Evolutionary conservation across 1,139 yeast genomes (phyloP).

Genomic region (Eremothecium sinecaudum): DNA sequence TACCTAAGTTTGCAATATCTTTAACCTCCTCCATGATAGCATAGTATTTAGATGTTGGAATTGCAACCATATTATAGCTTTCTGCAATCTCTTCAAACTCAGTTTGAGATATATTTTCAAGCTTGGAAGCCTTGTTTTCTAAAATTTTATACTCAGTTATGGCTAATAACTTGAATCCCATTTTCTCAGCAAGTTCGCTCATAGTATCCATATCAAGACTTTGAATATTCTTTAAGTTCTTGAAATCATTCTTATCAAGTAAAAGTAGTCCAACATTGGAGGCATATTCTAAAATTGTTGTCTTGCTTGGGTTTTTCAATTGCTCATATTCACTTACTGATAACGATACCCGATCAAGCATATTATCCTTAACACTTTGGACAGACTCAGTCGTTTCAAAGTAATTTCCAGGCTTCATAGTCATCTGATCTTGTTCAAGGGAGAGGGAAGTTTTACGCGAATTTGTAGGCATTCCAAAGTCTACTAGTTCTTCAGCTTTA

Average conservation of each 20-base stretch:
- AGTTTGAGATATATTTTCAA: constrained; percentile 18
- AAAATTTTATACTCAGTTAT: constrained; percentile 24
- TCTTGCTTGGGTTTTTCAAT: constrained; percentile 18
- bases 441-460: no score
- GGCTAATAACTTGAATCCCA: constrained; percentile 22
- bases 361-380: constrained; percentile 18
- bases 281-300: constrained; percentile 13
- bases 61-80: constrained; percentile 22
- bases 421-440: constrained; percentile 10
- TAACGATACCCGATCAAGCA: constrained; percentile 22
- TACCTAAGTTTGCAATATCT: constrained; percentile 9
- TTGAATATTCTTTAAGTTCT: constrained; percentile 20
- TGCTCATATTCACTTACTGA: constrained; percentile 22
- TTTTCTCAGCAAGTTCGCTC: constrained; percentile 20
- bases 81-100: constrained; percentile 26
- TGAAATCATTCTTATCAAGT: constrained; percentile 16
- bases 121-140: constrained; percentile 10
- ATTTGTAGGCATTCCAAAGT: no score
- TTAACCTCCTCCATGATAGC: constrained; percentile 13
- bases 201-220: constrained; percentile 25
- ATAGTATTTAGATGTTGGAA: constrained; percentile 20
- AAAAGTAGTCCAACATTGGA: constrained; percentile 15
- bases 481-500: no score
- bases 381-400: constrained; percentile 11
- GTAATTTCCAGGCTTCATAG: constrained; percentile 11